Percentiles rank a stretch among this genome's conserved stretches.
Evolutionary conservation across 768 basidiomycete species (phyloP).

Genomic region (Leccinellum rugosiceps): DNA sequence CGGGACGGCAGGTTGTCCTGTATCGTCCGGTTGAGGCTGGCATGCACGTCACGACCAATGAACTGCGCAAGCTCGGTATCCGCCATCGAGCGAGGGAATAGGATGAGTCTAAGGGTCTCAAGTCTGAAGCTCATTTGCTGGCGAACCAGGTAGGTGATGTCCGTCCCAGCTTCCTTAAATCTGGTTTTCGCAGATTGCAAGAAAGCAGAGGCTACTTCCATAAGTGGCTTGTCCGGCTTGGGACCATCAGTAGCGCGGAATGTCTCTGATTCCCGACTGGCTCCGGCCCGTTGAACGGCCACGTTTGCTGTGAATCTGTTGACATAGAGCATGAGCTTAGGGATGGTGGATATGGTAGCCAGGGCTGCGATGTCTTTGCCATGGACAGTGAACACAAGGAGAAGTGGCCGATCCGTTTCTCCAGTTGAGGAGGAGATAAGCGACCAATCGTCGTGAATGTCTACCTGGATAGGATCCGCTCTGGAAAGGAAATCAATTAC

Average conservation of each 20-base stretch:
- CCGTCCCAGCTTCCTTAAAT: conserved; percentile 64
- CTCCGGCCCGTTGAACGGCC: conserved; percentile 69
- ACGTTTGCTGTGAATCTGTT: conserved; percentile 75
- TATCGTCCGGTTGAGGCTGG: conserved; percentile 63
- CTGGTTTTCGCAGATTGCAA: conserved; percentile 67
- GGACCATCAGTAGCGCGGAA: conserved; percentile 72
- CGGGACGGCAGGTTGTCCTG: conserved; percentile 47
- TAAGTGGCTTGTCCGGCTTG: conserved; percentile 76
- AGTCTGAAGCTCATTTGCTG: conserved; percentile 76
- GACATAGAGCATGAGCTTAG: conserved; percentile 68
- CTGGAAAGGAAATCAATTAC: conserved; percentile 34
- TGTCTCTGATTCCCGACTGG: conserved; percentile 72
- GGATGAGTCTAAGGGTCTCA: conserved; percentile 58
- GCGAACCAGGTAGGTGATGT: conserved; percentile 56
- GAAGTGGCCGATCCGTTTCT: conserved; percentile 49
- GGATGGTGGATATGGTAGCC: conserved; percentile 72
- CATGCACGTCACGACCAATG: conserved; percentile 62
- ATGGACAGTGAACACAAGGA: conserved; percentile 70
- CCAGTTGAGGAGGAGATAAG: conserved; percentile 38
- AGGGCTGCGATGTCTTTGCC: conserved; percentile 67
- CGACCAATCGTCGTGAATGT: conserved; percentile 83
- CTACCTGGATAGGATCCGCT: conserved; percentile 73
- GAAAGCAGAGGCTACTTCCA: conserved; percentile 85
- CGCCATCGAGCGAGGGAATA: conserved; percentile 78
- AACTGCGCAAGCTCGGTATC: conserved; percentile 80